These are phyloP conservation scores for Corniculantispora saksenae DNA, from an alignment of 2,329 filamentous ascomycete genomes.

Conservation along the genomic window DNA sequence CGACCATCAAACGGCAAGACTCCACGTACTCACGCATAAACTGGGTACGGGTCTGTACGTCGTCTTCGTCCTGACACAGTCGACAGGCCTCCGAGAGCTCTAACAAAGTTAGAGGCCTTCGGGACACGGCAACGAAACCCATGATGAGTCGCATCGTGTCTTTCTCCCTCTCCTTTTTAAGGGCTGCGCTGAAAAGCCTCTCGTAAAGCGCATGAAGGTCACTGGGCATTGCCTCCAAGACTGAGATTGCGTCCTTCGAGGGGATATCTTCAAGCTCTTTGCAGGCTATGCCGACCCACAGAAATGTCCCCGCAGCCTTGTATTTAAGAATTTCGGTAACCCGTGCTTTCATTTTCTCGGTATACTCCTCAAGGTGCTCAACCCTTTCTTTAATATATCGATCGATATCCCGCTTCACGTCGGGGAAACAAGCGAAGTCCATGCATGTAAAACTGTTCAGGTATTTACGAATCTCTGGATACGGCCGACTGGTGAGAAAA, in stretches of 20 bases:
- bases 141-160: constrained; percentile 19
- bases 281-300: constrained; percentile 29
- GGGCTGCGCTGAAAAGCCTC: constrained; percentile 18
- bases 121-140: constrained; percentile 15
- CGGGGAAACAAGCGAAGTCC: constrained; percentile 26
- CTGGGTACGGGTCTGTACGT: constrained; percentile 15
- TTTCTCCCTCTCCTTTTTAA: neutral
- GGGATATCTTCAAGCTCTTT: constrained; percentile 23
- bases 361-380: constrained; percentile 22
- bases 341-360: constrained; percentile 20
- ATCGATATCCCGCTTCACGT: constrained; percentile 24
- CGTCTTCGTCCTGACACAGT: constrained; percentile 20
- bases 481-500: constrained; percentile 28
- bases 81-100: constrained; percentile 23
- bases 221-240: constrained; percentile 25
- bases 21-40: constrained; percentile 21
- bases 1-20: constrained; percentile 22
- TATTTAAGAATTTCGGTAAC: constrained; percentile 23
- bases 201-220: constrained; percentile 23
- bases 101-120: constrained; percentile 18
- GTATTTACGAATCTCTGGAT: constrained; percentile 21
- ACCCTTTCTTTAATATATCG: constrained; percentile 25
- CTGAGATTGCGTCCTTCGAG: constrained; percentile 26
- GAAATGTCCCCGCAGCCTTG: constrained; percentile 27
- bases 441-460: constrained; percentile 24